Percentiles rank a stretch among this genome's conserved stretches.
phyloP scores from a whole-genome alignment of 1,284 basidiomycete genomes.

The Rhodotorula sp. region DNA sequence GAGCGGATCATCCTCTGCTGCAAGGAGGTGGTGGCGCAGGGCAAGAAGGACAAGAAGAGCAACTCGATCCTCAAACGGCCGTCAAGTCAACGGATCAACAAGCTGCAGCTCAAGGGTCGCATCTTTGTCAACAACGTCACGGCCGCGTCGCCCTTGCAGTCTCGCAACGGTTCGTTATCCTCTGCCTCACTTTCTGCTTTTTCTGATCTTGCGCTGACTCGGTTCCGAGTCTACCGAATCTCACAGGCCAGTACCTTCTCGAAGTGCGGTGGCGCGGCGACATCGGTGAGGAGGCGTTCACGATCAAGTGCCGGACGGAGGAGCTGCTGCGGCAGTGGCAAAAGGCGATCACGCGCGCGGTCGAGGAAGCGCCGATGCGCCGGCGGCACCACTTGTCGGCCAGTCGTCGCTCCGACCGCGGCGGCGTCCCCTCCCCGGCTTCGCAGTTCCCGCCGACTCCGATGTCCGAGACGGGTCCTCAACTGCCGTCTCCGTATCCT shows the following conservation, averaged over 20 bases:
- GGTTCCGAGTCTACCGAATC: too few relatives aligned
- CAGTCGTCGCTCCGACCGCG: slow-evolving; percentile 36
- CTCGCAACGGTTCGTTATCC: slow-evolving; percentile 70
- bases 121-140: slow-evolving; percentile 97
- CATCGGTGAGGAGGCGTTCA: slow-evolving; percentile 72
- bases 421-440: slow-evolving; percentile 33
- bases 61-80: slow-evolving; percentile 66
- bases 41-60: slow-evolving; percentile 57
- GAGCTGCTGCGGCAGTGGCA: slow-evolving; percentile 95
- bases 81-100: slow-evolving; percentile 58
- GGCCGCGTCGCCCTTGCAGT: slow-evolving; percentile 72
- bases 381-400: slow-evolving; percentile 45
- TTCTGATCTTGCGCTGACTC: neutral
- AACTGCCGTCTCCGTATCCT: neutral
- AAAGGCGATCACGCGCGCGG: slow-evolving; percentile 78
- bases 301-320: slow-evolving; percentile 86
- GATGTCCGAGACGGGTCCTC: slow-evolving; percentile 40
- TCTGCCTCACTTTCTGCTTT: neutral
- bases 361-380: slow-evolving; percentile 66
- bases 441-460: slow-evolving; percentile 46
- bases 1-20: slow-evolving; percentile 99
- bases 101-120: slow-evolving; percentile 85
- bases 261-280: slow-evolving; percentile 94
- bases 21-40: slow-evolving; percentile 65
- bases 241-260: slow-evolving; percentile 53